A percentile compares a stretch with the other conserved stretches of the same genome.
Evolutionary conservation across 148 eudicot species (phyloP).

Genomic region (Rhododendron griersonianum): DNA sequence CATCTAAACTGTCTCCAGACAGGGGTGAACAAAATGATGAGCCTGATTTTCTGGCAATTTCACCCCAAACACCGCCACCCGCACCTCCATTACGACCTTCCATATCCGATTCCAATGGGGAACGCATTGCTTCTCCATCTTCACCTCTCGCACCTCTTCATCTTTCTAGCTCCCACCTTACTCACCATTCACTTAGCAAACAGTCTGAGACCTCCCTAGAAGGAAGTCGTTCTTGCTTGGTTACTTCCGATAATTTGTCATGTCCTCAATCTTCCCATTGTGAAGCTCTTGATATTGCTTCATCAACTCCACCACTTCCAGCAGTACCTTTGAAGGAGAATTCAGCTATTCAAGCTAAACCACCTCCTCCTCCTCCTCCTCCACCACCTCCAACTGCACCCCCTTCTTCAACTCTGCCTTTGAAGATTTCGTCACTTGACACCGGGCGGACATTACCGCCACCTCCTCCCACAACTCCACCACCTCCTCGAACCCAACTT

Average conservation of each 20-base stretch:
- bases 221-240: neutral
- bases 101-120: neutral
- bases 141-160: neutral
- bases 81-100: slow-evolving; percentile 11
- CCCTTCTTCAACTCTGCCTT: neutral
- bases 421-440: neutral
- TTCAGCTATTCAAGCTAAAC: slow-evolving; percentile 4
- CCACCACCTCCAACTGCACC: neutral
- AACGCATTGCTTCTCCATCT: slow-evolving; percentile 15
- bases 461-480: neutral
- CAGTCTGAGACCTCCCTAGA: neutral
- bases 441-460: neutral
- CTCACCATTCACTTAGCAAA: neutral
- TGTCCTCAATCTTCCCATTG: slow-evolving; percentile 6
- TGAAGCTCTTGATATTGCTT: neutral
- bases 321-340: neutral
- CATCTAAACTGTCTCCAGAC: slow-evolving; percentile 13
- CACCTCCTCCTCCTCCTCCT: neutral
- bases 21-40: slow-evolving; percentile 21
- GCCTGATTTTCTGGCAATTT: neutral
- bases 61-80: slow-evolving; percentile 13
- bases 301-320: slow-evolving; percentile 16
- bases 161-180: slow-evolving; percentile 10
- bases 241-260: neutral
- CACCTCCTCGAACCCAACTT: slow-evolving; percentile 7